These are phyloP conservation scores for Pseudogymnoascus destructans DNA, from an alignment of 2,329 filamentous ascomycete genomes.

Conservation along the genomic window DNA sequence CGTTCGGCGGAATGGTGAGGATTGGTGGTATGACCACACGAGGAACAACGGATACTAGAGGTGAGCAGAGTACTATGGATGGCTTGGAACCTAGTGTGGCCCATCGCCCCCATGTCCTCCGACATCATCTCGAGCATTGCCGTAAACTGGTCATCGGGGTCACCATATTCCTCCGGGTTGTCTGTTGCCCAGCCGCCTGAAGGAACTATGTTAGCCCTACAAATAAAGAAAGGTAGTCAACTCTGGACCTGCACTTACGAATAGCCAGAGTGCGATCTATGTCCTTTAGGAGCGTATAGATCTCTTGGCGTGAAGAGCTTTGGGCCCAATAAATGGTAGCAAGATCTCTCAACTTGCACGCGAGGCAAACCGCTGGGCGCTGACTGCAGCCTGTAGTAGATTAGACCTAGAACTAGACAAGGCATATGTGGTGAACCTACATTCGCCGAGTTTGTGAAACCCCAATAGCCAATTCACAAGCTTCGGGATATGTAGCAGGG, in stretches of 20 bases:
- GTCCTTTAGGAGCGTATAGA: slow-evolving; percentile 10
- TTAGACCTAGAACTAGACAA: not conserved
- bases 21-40: slow-evolving; percentile 19
- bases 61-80: slow-evolving; percentile 15
- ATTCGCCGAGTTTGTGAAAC: slow-evolving; percentile 18
- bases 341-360: slow-evolving; percentile 14
- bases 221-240: not conserved
- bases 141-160: slow-evolving; percentile 23
- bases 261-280: slow-evolving; percentile 14
- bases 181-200: slow-evolving; percentile 19
- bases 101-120: slow-evolving; percentile 17
- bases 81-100: slow-evolving; percentile 15
- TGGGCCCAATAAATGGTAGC: slow-evolving; percentile 13
- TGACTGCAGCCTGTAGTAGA: slow-evolving; percentile 12
- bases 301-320: not conserved
- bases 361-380: slow-evolving; percentile 11
- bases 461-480: slow-evolving; percentile 24
- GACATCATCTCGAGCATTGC: slow-evolving; percentile 20
- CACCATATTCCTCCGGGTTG: slow-evolving; percentile 19
- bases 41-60: slow-evolving; percentile 17
- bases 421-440: slow-evolving; percentile 13
- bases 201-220: not conserved
- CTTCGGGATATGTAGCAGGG: slow-evolving; percentile 25
- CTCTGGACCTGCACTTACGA: slow-evolving; percentile 11
- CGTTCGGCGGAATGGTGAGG: slow-evolving; percentile 18